Evolutionary conservation across 75 land plant genomes (phyloP).

Genomic region (Cryptomeria japonica): DNA sequence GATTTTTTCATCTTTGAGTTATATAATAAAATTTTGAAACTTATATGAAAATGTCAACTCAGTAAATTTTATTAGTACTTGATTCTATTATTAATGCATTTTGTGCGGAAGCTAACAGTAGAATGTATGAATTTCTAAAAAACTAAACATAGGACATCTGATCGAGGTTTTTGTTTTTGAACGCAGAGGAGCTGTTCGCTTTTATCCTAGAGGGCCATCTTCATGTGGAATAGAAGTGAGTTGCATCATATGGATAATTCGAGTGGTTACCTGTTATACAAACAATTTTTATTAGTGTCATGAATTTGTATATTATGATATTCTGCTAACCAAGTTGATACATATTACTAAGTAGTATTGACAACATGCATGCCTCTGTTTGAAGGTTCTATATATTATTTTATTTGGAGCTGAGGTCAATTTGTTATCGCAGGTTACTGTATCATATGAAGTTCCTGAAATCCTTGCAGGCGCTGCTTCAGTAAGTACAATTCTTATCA

Average conservation of each 20-base stretch:
- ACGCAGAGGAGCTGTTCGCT: conserved; percentile 50
- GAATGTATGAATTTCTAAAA: background rate
- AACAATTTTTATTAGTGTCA: background rate
- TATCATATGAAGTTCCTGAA: conserved; percentile 50
- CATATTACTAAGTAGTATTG: background rate
- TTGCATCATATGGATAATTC: background rate
- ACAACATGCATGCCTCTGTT: background rate
- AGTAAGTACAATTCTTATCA: conserved; percentile 14
- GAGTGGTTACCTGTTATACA: background rate
- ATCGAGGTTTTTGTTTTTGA: background rate
- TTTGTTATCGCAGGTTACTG: conserved; percentile 33
- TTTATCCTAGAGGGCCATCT: conserved; percentile 47
- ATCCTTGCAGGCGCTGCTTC: conserved; percentile 29
- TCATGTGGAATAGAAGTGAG: conserved; percentile 40
- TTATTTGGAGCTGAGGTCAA: background rate
- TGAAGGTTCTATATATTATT: background rate
- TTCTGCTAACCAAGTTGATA: background rate
- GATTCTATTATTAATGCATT: background rate
- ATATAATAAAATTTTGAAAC: too few relatives aligned
- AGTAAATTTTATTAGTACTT: background rate
- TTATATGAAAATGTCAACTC: too few relatives aligned
- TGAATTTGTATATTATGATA: background rate
- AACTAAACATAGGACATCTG: background rate
- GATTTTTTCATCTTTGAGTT: too few relatives aligned
- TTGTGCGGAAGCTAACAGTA: background rate